A percentile compares a stretch with the other conserved stretches of the same genome.
Conservation (phyloP, 192 early-diverging fungal genomes). For the Dissophora ornata region DNA sequence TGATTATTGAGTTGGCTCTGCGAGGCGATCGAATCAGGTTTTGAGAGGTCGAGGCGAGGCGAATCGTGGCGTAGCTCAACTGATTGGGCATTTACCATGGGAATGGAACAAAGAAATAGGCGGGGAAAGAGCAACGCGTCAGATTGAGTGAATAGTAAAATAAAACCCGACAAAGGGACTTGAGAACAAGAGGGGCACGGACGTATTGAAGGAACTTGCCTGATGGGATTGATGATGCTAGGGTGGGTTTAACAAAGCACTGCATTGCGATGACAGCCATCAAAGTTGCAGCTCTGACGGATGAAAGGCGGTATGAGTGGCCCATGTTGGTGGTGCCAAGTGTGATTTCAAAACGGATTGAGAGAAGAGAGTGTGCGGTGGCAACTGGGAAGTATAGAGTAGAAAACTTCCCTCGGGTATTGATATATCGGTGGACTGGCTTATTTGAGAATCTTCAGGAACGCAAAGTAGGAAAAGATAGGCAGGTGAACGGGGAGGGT, state of each 20-base stretch:
- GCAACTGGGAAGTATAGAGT: no score
- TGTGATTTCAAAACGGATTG: no score
- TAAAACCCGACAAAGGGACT: no score
- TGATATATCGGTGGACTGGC: background rate
- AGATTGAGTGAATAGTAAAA: no score
- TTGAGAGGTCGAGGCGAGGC: background rate
- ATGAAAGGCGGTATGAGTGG: background rate
- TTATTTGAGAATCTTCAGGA: no score
- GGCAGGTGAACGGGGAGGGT: background rate
- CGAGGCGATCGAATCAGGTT: no score
- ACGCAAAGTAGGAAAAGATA: background rate
- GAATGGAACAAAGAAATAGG: constrained; percentile 1
- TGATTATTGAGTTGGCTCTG: constrained; percentile 16
- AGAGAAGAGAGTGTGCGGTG: no score
- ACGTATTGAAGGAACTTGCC: background rate
- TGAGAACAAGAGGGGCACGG: background rate
- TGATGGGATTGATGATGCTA: background rate
- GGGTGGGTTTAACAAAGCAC: background rate
- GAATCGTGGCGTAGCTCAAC: background rate
- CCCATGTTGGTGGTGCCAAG: background rate
- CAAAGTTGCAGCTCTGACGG: background rate
- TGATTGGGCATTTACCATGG: background rate
- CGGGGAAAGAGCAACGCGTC: background rate
- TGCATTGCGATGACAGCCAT: background rate
- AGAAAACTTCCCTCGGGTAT: no score